Percentiles rank a stretch among this genome's conserved stretches.
These are phyloP conservation scores for Beauveria sp. DNA, from an alignment of 2,329 filamentous ascomycete genomes.

Conservation along the genomic window DNA sequence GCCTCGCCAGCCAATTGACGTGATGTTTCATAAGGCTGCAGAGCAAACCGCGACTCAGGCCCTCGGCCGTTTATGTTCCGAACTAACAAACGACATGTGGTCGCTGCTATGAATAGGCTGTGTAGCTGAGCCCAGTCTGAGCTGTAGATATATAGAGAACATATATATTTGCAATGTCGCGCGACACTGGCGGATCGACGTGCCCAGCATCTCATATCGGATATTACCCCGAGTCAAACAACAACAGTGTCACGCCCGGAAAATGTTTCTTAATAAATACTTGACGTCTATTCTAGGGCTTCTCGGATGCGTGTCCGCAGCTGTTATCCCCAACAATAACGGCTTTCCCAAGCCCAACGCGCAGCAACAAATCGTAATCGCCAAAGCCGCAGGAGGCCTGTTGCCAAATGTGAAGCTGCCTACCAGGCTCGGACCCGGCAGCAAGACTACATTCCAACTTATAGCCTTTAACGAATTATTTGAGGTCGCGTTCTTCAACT, in stretches of 20 bases:
- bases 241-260: background rate
- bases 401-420: constrained; percentile 53
- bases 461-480: constrained; percentile 68
- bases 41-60: background rate
- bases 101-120: background rate
- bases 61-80: background rate
- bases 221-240: too few species aligned
- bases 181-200: background rate
- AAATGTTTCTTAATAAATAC: background rate
- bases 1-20: background rate
- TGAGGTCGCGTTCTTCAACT: constrained; percentile 61
- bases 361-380: constrained; percentile 42
- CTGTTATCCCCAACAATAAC: constrained; percentile 33
- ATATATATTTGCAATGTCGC: background rate
- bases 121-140: background rate
- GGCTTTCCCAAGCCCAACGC: constrained; percentile 52
- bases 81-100: background rate
- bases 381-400: constrained; percentile 49
- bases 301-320: constrained; percentile 16
- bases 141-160: too few species aligned
- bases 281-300: background rate
- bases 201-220: background rate
- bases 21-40: background rate
- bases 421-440: constrained; percentile 38
- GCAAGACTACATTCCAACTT: constrained; percentile 51